Base-by-base conservation (phyloP, 768 basidiomycete species). In the Phaffia australis region DNA sequence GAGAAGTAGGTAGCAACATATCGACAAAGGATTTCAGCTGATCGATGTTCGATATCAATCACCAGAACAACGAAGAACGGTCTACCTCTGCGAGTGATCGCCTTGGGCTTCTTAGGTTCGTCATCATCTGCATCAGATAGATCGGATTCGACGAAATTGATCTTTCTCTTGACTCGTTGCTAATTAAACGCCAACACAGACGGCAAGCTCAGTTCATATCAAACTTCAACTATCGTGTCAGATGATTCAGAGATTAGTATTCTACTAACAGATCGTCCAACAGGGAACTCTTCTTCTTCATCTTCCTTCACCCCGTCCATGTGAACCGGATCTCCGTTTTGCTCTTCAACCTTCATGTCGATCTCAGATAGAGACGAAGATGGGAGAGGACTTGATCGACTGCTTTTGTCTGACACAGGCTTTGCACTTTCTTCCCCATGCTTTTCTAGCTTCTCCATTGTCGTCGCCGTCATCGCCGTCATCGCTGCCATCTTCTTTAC, bases 121-220 rank as follows among this genome's bases (percentile, higher is more conserved):
- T 60, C 59, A 46, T 60, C 59, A 18, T 60, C 59, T 14, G 42
- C 50, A 18, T 49, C 59, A 16, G 59, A 60, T 27, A 60, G 3
- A 27, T 60, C 59, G 4, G 59, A 60, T 49, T 66, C 65, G 52
- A 66, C 58, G 25, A 59, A 60, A 1, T 50, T 47, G 15, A 55
- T 55, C 14, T 58, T 66, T 52, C 65, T 50, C 54, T 66, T 66
- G 59, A 30, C 60, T 18, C 65, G 58, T 5, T 59, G 19, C 65
- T 66, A 51, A 8, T 9, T 1, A 19, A 23, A 25, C 0, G 25
- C 21, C 25, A 56, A 30, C 11, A n/a, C 18, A n/a, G n/a, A 51
- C 35, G 35, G 35, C 4, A 11, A 11, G 11, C 35, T 5, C 4
- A 42, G 4, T 4, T 11, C 35, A 42, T 5, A 42, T 42, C 35